phyloP scores from a whole-genome alignment of 257 asterid species.

The Salvia miltiorrhiza region DNA sequence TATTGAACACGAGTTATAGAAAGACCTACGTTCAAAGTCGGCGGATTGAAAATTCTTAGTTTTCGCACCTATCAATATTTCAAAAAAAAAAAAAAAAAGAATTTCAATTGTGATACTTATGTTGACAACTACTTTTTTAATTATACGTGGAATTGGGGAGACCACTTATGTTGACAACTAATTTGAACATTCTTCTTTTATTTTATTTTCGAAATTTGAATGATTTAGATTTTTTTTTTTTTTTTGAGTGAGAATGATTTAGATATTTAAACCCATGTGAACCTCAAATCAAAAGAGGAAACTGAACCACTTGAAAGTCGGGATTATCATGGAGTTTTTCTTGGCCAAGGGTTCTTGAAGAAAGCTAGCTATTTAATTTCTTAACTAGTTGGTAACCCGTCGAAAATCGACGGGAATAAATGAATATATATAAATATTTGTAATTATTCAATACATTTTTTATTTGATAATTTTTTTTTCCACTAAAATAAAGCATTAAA shows the following conservation, averaged over 20 bases:
- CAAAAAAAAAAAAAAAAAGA: neutral
- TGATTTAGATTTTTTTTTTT: neutral
- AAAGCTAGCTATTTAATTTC: neutral
- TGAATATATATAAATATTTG: no score
- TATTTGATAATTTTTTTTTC: no score
- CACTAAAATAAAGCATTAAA: no score
- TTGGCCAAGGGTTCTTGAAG: neutral
- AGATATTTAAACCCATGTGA: neutral
- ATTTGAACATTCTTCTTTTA: neutral
- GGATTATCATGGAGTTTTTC: neutral
- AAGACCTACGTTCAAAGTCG: slow-evolving; percentile 17
- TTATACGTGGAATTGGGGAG: neutral
- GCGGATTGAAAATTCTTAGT: slow-evolving; percentile 3
- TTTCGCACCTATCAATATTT: slow-evolving; percentile 2
- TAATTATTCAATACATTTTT: no score
- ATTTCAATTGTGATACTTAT: neutral
- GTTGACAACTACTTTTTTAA: no score
- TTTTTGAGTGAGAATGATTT: neutral
- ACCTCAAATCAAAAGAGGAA: neutral
- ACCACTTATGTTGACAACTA: slow-evolving; percentile 1
- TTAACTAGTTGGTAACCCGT: no score
- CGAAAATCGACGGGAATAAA: no score
- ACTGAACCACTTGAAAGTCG: neutral
- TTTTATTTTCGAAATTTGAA: no score
- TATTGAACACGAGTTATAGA: neutral